Evolutionary conservation across 768 basidiomycete species (phyloP), one percentile per base, ranked within the genome.

Genomic region (Amanita rimosa): DNA sequence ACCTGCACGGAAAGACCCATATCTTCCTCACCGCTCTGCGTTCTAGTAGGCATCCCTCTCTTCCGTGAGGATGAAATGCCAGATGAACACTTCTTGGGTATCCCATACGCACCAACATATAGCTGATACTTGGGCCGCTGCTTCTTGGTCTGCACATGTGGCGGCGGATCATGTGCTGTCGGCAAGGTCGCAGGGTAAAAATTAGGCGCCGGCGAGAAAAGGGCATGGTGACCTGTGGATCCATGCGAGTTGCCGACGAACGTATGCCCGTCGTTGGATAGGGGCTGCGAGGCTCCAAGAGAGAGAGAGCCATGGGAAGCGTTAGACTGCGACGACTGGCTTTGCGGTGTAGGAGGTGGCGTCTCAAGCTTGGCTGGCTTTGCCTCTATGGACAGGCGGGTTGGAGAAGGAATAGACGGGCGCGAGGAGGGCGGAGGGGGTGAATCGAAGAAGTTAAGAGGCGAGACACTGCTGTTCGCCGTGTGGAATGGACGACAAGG

Each of bases 71-170:
- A 58, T 37, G 52, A 53, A 16, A 48, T 35, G 33, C 54, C 46
- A 38, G 34, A 46, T 16, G 54, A 46, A 27, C 60, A 60, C 60
- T 66, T 59, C 62, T 94, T 94, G 0, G 91, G 82, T 44, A 92
- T 86, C 4, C 91, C 91, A 55, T 87, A 91, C 10, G 88, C 88
- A 13, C 85, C 89, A 11, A 83, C 79, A 44, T 88, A 82, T 31
- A 93, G 72, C 27, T 66, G 66, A 53, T 70, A 74, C 17, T 60
- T 57, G 26, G 62, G 58, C 6, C 63, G 59, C n/a, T 61, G 60
- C 5, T 64, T 56, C 53, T 62, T 60, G 49, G 47, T 54, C 49
- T 29, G 54, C 17, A 40, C 57, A 41, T 34, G 62, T 39, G 58
- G 60, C 37, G 60, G 60, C 35, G 58, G 60, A 13, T 53, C 61